phyloP scores from a whole-genome alignment of 2,329 filamentous ascomycete genomes.

The Didymella lethalis region DNA sequence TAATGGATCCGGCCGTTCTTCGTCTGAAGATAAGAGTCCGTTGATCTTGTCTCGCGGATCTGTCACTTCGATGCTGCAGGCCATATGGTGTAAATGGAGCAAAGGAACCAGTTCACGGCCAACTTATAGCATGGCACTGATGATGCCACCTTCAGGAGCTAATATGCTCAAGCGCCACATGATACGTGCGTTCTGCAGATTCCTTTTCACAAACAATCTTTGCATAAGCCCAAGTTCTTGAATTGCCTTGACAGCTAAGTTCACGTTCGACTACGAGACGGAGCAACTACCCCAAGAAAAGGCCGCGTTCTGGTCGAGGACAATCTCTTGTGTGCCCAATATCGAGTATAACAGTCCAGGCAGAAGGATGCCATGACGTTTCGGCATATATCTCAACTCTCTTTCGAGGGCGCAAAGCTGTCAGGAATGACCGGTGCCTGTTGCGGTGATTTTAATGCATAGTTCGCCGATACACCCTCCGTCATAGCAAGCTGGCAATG shows the following conservation, averaged over 20 bases:
- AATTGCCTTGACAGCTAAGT: slow-evolving; percentile 20
- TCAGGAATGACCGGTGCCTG: too few species aligned
- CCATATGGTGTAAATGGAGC: slow-evolving; percentile 25
- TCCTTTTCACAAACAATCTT: slow-evolving; percentile 8
- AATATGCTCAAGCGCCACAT: too few species aligned
- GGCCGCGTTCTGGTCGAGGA: slow-evolving; percentile 22
- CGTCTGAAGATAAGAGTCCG: slow-evolving; percentile 25
- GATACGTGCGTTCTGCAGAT: slow-evolving; percentile 24
- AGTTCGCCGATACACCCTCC: too few species aligned
- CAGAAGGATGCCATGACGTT: slow-evolving; percentile 10
- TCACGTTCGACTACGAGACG: slow-evolving; percentile 23
- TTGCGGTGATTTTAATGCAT: too few species aligned
- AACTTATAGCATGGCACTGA: too few species aligned
- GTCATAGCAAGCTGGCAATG: too few species aligned
- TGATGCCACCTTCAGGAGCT: too few species aligned
- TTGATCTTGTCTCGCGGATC: slow-evolving; percentile 31
- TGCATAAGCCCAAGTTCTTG: not conserved
- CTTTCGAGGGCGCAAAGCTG: too few species aligned
- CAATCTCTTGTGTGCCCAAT: slow-evolving; percentile 23
- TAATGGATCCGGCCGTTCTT: not conserved
- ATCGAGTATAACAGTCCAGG: slow-evolving; percentile 14
- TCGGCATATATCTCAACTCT: too few species aligned
- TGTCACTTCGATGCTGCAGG: slow-evolving; percentile 26
- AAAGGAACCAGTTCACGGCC: slow-evolving; percentile 8
- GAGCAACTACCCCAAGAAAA: slow-evolving; percentile 24